Evolutionary conservation across 805 yeast genomes (phyloP).

Genomic region (Candida loeiensis): DNA sequence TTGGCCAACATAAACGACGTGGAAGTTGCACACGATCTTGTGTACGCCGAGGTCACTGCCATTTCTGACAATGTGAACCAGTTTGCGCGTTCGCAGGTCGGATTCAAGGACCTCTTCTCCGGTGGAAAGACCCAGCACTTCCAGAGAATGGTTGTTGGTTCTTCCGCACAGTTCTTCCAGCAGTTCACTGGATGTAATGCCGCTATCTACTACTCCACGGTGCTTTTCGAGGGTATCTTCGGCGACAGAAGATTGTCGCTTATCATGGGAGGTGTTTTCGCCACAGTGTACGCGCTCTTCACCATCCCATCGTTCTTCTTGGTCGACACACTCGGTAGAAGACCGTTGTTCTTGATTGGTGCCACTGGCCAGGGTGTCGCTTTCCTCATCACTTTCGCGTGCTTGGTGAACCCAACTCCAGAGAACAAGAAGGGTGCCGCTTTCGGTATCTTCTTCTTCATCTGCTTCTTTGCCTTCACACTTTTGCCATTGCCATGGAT

Average conservation of each 20-base stretch:
- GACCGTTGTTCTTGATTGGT: constrained; percentile 43
- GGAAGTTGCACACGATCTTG: constrained; percentile 33
- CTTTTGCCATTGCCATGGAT: constrained; percentile 46
- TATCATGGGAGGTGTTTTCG: constrained; percentile 62
- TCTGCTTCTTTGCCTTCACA: constrained; percentile 43
- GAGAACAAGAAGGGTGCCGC: constrained; percentile 44
- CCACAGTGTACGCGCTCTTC: constrained; percentile 55
- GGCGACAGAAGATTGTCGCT: constrained; percentile 51
- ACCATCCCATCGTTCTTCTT: constrained; percentile 45
- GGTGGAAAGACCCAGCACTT: constrained; percentile 61
- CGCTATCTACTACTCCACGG: constrained; percentile 62
- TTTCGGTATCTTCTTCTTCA: constrained; percentile 43
- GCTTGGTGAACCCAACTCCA: constrained; percentile 31
- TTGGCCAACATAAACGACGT: constrained; percentile 41
- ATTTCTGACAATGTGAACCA: constrained; percentile 49
- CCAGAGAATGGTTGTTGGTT: constrained; percentile 58
- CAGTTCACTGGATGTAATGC: constrained; percentile 73
- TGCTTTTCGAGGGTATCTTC: constrained; percentile 50
- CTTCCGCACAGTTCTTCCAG: constrained; percentile 66
- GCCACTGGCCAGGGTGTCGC: constrained; percentile 41
- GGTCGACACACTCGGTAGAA: constrained; percentile 42
- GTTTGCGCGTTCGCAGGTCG: constrained; percentile 42
- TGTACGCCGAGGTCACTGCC: constrained; percentile 42
- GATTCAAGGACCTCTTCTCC: constrained; percentile 41
- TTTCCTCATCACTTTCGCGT: constrained; percentile 41